Evolutionary conservation across 345 rosid species (phyloP).

Genomic region (Fremontodendron californicum): DNA sequence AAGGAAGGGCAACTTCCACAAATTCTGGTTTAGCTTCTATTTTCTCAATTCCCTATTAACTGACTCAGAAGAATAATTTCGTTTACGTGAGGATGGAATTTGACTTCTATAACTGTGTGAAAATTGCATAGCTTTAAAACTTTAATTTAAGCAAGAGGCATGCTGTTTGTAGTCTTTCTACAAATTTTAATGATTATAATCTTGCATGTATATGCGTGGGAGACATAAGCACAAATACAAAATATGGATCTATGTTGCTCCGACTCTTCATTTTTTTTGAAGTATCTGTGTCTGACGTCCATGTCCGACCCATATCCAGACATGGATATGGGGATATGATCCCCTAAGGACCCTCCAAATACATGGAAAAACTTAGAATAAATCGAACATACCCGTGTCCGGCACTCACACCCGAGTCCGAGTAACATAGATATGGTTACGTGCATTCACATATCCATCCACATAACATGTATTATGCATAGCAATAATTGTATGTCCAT

Average conservation of each 20-base stretch:
- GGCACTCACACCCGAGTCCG: no score
- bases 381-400: no score
- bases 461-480: neutral
- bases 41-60: neutral
- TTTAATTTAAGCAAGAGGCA: neutral
- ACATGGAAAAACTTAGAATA: no score
- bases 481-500: neutral
- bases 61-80: neutral
- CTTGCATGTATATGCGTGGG: neutral
- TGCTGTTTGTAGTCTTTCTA: neutral
- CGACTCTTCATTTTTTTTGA: no score
- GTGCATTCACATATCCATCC: neutral
- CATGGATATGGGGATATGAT: no score
- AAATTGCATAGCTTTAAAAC: neutral
- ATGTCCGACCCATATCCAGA: no score
- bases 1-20: neutral
- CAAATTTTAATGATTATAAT: neutral
- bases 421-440: no score
- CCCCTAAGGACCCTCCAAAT: no score
- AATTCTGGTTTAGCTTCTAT: neutral
- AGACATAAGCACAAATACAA: neutral
- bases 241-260: no score
- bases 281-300: no score
- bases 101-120: neutral
- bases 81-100: neutral